Evolutionary conservation across 2,329 filamentous ascomycete genomes (phyloP), one percentile per base, ranked within the genome.

Genomic region (Pseudocercospora vitis): DNA sequence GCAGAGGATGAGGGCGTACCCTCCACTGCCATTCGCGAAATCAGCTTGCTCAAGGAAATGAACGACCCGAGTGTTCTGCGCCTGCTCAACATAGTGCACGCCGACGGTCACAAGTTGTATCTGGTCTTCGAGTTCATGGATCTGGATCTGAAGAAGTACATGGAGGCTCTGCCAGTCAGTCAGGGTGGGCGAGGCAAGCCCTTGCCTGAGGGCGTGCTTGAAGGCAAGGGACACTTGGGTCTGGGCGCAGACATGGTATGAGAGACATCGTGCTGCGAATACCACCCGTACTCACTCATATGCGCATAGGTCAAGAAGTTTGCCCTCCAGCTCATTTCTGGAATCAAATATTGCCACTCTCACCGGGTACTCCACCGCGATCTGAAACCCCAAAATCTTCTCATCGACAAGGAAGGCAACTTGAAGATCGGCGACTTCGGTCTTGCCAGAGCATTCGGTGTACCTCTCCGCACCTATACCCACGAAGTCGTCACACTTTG

Each of bases 121-220:
- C 85, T 99, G 33, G 94, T 99, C 7, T 99, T 99, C 65, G 94
- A 99, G 73, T 96, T 86, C 74, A 96, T 99, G 92, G 94, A 99
- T 74, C 91, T 91, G 70, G 94, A 99, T 69, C 78, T 99, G 8
- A 99, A 99, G 79, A 90, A 95, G 70, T 97, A 96, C 75, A 99
- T 99, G 94, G 94, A 99, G 71, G 65, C 90, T 5, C 81, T 95
- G 37, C 90, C 90, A 3, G 85, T 92, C 54, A 86, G 81, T 67
- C 88, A 95, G 67, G 90, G 90, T 63, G 90, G 90, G 33, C 84
- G 90, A 55, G 90, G 89, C 66, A 94, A 91, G 76, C 82, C 89
- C 35, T 78, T 96, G 47, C 91, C 91, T 5, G 88, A 92, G 63
- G 89, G 88, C 44, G 64, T 66, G 40, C 42, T 45, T 8, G 42